Evolutionary conservation across 2,329 filamentous ascomycete species (phyloP), one percentile per base, ranked within the genome.

Genomic region (Neurospora sp.): DNA sequence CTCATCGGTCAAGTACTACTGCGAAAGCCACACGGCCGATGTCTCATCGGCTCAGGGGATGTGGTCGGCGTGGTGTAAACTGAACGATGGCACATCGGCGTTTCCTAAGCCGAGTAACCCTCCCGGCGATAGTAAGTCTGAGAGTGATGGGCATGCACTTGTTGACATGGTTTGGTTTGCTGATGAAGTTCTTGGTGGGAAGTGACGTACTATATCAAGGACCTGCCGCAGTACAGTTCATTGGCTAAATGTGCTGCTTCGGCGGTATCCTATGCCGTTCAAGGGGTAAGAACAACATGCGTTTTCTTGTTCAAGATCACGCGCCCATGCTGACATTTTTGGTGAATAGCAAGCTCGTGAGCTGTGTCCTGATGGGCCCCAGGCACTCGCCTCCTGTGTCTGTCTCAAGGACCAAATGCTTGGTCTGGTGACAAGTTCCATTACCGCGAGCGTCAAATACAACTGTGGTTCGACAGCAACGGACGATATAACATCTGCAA

Each of bases 141-240:
- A 12, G 1, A 41, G 12, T 11, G 19, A 52, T 11, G 19, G 17
- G 8, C 38, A 11, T n/a, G 19, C 6, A n/a, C 28, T 28, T 43
- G 6, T 40, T n/a, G 23, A 52, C 39, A 40, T 57, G 12, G 11
- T 12, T 23, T 17, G n/a, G 8, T 37, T 43, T 12, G 28, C 69
- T 40, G 33, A 70, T 69, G 0, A n/a, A 38, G 15, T 37, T 17
- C 15, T 19, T 38, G 84, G 82, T 62, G 28, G 10, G 11, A 67
- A 75, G 74, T 88, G 82, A 81, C 83, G 0, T 88, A 87, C 74
- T 84, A 86, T 70, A 83, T 87, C 70, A 86, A 84, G 1, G 85
- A 82, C 12, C 75, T 87, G 37, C 78, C 83, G 0, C 77, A 83
- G 70, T 87, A 78, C 71, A 80, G 78, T 57, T 79, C 81, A 0